Base-by-base conservation (phyloP, 2,329 filamentous ascomycete species). In the Nemania sp. region DNA sequence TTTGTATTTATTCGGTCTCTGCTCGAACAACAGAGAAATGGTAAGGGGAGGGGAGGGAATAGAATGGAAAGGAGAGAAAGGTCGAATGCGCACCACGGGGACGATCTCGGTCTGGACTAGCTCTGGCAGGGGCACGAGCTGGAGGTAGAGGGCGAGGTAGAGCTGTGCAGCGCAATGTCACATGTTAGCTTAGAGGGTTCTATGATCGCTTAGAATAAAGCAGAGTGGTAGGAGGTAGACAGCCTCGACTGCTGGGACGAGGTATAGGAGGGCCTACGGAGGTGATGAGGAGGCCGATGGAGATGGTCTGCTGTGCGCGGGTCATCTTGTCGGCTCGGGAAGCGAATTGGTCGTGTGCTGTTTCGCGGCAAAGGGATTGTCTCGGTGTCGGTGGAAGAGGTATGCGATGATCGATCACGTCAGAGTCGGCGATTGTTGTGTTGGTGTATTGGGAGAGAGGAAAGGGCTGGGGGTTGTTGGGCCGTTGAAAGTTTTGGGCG, bases 281-380 rank as follows among this genome's bases (percentile, higher is more conserved):
- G 71, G 91, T 91, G 77, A 95, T 85, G 69, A 97, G 84, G 72
- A 97, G 87, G 72, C 87, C 89, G 72, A 97, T 83, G 64, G 92
- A 96, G 74, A 97, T 88, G 67, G 91, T 94, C 78, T 98, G 93
- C 76, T 91, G 89, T 20, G 95, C 95, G 78, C 93, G 92, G 68
- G 95, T 97, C 95, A 98, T 98, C 66, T 67, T 88, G 49, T n/a
- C 29, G 40, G 39, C 15, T 45, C n/a, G 29, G 29, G 59, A 20
- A 21, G 34, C 39, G 21, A 29, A 54, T 53, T 56, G 49, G 17
- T 35, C 13, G 5, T 5, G 45, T 56, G 34, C 13, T 40, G 13
- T 46, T 17, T 37, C 18, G 40, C 20, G 5, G 35, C n/a, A n/a
- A n/a, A 25, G 11, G n/a, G 7, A 29, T 20, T 11, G 7, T 35